Conservation (phyloP, 2,329 filamentous ascomycete species). For the Beauveria asiatica region DNA sequence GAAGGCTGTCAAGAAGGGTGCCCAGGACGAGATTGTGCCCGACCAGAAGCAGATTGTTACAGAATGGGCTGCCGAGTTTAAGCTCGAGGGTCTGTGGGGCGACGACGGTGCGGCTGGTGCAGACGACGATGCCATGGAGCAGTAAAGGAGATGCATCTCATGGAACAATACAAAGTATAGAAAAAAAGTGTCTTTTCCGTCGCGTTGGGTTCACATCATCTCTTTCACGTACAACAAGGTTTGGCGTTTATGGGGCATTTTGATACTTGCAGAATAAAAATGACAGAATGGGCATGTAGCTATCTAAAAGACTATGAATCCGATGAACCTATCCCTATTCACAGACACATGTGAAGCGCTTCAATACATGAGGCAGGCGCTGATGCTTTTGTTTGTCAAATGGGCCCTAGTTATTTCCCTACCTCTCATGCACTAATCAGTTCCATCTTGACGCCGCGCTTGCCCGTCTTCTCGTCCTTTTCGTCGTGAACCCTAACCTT, state of each 20-base stretch:
- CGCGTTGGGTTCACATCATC: conserved; percentile 10
- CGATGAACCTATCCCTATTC: background rate
- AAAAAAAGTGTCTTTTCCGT: background rate
- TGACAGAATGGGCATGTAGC: conserved; percentile 10
- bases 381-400: background rate
- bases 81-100: conserved; percentile 86
- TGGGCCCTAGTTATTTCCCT: background rate
- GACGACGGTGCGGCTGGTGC: conserved; percentile 37
- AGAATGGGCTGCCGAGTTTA: conserved; percentile 91
- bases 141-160: conserved; percentile 23
- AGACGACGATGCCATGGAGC: conserved; percentile 42
- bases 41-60: conserved; percentile 83
- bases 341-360: background rate
- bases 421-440: conserved; percentile 34
- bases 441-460: conserved; percentile 79
- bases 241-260: conserved; percentile 15
- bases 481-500: conserved; percentile 83
- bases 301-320: conserved; percentile 5
- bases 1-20: conserved; percentile 26
- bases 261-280: conserved; percentile 9
- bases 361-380: background rate
- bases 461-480: conserved; percentile 91
- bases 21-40: conserved; percentile 39
- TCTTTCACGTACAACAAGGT: conserved; percentile 12
- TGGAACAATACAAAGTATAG: conserved; percentile 3